phyloP scores from a whole-genome alignment of 768 basidiomycete genomes.

The Amanita rubescens region DNA sequence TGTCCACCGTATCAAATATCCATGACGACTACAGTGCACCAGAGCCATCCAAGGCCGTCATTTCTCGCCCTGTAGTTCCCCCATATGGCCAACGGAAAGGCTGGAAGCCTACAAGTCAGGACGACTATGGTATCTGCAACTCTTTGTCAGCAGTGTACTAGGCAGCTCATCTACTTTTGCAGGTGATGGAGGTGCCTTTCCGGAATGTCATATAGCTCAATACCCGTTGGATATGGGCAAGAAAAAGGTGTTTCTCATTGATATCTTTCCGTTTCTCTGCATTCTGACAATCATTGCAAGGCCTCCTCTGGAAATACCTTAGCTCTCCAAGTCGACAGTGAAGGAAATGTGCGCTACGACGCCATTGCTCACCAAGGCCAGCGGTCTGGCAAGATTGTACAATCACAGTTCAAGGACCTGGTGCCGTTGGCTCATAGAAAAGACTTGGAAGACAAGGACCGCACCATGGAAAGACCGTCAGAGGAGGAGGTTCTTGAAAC shows the following conservation, averaged over 20 bases:
- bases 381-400: slow-evolving; percentile 75
- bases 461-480: slow-evolving; percentile 84
- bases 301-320: slow-evolving; percentile 90
- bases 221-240: slow-evolving; percentile 93
- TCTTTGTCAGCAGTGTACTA: slow-evolving; percentile 1
- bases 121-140: slow-evolving; percentile 69
- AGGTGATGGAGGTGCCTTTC: slow-evolving; percentile 85
- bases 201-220: slow-evolving; percentile 95
- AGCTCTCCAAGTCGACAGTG: slow-evolving; percentile 92
- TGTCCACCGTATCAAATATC: slow-evolving; percentile 47
- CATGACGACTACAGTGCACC: slow-evolving; percentile 44
- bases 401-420: slow-evolving; percentile 96
- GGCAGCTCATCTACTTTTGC: slow-evolving; percentile 2
- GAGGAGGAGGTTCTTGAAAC: slow-evolving; percentile 91
- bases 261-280: not conserved
- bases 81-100: slow-evolving; percentile 79
- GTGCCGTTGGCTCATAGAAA: slow-evolving; percentile 87
- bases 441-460: slow-evolving; percentile 70
- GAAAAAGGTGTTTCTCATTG: slow-evolving; percentile 68
- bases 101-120: slow-evolving; percentile 79
- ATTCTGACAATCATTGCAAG: slow-evolving; percentile 29
- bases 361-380: slow-evolving; percentile 96
- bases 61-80: slow-evolving; percentile 53
- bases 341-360: slow-evolving; percentile 96
- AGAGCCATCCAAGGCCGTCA: slow-evolving; percentile 32